Evolutionary conservation across 805 yeast genomes (phyloP).

Genomic region (Candida hispaniensis): DNA sequence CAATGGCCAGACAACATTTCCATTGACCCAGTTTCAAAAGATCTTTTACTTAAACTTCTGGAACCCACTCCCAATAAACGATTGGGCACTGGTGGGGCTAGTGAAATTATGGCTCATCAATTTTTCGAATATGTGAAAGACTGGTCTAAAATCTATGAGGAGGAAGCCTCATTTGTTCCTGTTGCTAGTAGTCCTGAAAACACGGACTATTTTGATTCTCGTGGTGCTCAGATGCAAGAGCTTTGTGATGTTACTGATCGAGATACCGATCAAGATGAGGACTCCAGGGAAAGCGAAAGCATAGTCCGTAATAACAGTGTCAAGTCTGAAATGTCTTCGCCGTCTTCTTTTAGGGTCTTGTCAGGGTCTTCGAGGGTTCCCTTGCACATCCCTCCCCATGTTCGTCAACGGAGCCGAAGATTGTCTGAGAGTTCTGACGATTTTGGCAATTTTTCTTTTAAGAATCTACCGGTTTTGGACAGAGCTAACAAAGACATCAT

Average conservation of each 20-base stretch:
- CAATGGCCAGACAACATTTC: slow-evolving; percentile 65
- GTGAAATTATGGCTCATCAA: slow-evolving; percentile 68
- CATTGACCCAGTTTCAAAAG: slow-evolving; percentile 57
- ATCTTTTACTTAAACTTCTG: slow-evolving; percentile 55
- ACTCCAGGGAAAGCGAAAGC: slow-evolving; percentile 27
- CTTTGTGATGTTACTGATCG: slow-evolving; percentile 35
- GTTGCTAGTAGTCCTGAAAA: slow-evolving; percentile 65
- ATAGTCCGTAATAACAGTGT: slow-evolving; percentile 15
- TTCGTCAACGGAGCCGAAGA: slow-evolving; percentile 53
- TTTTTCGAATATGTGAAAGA: slow-evolving; percentile 54
- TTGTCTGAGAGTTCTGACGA: slow-evolving; percentile 51
- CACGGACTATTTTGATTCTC: slow-evolving; percentile 79
- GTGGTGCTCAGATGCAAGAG: slow-evolving; percentile 71
- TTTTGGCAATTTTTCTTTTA: slow-evolving; percentile 86
- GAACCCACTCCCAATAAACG: slow-evolving; percentile 54
- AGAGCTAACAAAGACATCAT: slow-evolving; percentile 90
- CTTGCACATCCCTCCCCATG: slow-evolving; percentile 42
- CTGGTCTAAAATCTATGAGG: slow-evolving; percentile 67
- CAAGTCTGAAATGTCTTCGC: slow-evolving; percentile 1
- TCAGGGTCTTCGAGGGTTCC: slow-evolving; percentile 26
- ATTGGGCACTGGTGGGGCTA: slow-evolving; percentile 63
- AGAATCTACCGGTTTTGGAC: slow-evolving; percentile 82
- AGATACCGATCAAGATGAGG: slow-evolving; percentile 20
- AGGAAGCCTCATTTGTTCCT: slow-evolving; percentile 75
- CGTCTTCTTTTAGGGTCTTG: slow-evolving; percentile 4